Conservation (phyloP, 768 basidiomycete species). For the Hygrocybe punicea region DNA sequence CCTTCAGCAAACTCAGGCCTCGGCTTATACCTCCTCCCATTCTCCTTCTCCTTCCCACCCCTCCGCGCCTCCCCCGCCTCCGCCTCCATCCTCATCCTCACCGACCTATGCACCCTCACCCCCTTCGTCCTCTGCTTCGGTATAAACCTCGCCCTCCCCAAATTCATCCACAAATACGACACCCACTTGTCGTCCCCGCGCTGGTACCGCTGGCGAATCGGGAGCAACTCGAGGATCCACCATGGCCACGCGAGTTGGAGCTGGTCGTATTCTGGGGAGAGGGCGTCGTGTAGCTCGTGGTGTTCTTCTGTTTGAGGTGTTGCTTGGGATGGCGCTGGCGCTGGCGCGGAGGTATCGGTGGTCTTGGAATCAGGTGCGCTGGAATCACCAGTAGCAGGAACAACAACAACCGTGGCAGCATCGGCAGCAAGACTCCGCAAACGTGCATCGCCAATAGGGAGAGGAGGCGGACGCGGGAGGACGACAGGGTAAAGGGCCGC, state of each 20-base stretch:
- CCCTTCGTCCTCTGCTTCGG: slow-evolving; percentile 38
- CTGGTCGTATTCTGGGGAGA: slow-evolving; percentile 50
- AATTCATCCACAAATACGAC: slow-evolving; percentile 28
- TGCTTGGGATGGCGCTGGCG: too few relatives aligned
- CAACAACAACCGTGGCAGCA: too few relatives aligned
- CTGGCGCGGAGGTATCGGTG: too few relatives aligned
- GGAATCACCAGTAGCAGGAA: not conserved
- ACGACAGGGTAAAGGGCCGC: slow-evolving; percentile 36
- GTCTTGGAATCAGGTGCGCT: not conserved
- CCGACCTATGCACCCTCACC: slow-evolving; percentile 47
- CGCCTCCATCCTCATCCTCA: slow-evolving; percentile 55
- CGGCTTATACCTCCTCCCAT: slow-evolving; percentile 28
- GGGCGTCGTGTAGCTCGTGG: slow-evolving; percentile 50
- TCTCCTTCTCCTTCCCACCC: slow-evolving; percentile 27
- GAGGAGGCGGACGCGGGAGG: slow-evolving; percentile 30
- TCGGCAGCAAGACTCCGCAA: slow-evolving; percentile 14
- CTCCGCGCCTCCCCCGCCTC: slow-evolving; percentile 27
- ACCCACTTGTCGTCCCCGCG: slow-evolving; percentile 31
- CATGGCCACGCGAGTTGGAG: slow-evolving; percentile 41
- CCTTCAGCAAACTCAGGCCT: slow-evolving; percentile 38
- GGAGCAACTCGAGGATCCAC: slow-evolving; percentile 63
- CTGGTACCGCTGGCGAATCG: slow-evolving; percentile 38
- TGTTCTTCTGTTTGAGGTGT: slow-evolving; percentile 55
- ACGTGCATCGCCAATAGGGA: slow-evolving; percentile 13
- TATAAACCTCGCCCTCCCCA: slow-evolving; percentile 40